These are phyloP conservation scores for Cryptococcus depauperatus DNA, from an alignment of 1,284 basidiomycete genomes.

Conservation along the genomic window DNA sequence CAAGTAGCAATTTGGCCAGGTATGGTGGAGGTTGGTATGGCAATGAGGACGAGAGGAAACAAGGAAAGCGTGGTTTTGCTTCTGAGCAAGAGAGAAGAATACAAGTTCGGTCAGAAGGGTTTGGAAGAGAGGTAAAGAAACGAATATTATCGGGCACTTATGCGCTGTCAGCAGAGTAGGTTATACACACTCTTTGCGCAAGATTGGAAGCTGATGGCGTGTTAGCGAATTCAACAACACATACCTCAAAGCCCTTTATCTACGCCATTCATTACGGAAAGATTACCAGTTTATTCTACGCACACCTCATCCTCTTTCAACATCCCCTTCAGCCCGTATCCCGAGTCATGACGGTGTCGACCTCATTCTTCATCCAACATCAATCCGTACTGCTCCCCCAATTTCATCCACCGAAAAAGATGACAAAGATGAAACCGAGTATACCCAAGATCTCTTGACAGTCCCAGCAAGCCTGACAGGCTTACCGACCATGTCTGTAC, in stretches of 20 bases:
- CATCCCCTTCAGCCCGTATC: not conserved
- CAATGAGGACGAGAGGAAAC: constrained; percentile 47
- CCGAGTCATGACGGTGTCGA: constrained; percentile 54
- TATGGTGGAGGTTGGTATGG: constrained; percentile 73
- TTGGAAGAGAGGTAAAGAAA: constrained; percentile 78
- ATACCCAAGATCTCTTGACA: constrained; percentile 86
- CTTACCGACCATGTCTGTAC: constrained; percentile 71
- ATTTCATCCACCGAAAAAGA: constrained; percentile 34
- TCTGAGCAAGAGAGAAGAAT: constrained; percentile 51
- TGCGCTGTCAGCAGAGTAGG: constrained; percentile 82
- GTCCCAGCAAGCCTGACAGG: constrained; percentile 87
- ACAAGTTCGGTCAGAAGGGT: constrained; percentile 57
- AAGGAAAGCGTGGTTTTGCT: constrained; percentile 48
- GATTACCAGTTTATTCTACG: constrained; percentile 71
- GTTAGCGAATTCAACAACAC: constrained; percentile 89
- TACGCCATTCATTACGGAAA: constrained; percentile 60
- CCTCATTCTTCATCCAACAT: constrained; percentile 73
- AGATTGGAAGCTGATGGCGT: not conserved
- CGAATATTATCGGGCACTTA: constrained; percentile 88
- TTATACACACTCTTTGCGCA: constrained; percentile 11
- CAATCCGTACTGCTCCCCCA: constrained; percentile 66
- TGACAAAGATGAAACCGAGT: constrained; percentile 50
- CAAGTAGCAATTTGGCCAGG: constrained; percentile 82
- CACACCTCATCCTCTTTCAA: constrained; percentile 40
- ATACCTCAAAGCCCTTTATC: constrained; percentile 80